Evolutionary conservation across 805 yeast genomes (phyloP).

Genomic region (Clavispora phyllophila): DNA sequence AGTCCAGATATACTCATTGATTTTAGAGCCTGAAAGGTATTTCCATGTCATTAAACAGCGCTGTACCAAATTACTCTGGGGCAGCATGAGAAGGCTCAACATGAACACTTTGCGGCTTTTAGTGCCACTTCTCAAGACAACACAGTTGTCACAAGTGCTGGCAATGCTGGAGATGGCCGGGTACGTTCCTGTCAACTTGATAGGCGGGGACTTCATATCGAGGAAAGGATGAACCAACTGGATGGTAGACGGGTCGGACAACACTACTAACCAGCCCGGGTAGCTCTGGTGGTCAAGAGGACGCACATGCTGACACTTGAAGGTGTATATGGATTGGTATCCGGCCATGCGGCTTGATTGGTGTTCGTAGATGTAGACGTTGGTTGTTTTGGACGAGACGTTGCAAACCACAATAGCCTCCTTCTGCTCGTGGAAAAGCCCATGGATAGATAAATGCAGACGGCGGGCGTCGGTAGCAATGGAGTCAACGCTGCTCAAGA

Average conservation of each 20-base stretch:
- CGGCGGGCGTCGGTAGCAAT: conserved; percentile 28
- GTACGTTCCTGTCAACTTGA: conserved; percentile 13
- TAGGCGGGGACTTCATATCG: conserved; percentile 37
- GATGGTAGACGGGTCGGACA: conserved; percentile 32
- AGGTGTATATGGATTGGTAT: conserved; percentile 13
- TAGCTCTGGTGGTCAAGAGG: conserved; percentile 29
- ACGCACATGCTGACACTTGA: conserved; percentile 22
- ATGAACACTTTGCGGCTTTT: conserved; percentile 18
- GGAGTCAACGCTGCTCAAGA: conserved; percentile 57
- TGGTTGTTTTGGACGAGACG: conserved; percentile 34
- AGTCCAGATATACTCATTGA: conserved; percentile 54
- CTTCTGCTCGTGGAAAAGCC: conserved; percentile 43
- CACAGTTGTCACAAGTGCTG: conserved; percentile 24
- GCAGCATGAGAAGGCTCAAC: conserved; percentile 37
- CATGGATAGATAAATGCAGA: conserved; percentile 30
- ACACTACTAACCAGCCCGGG: conserved; percentile 42
- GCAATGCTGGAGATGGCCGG: conserved; percentile 19
- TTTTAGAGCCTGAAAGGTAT: conserved; percentile 52
- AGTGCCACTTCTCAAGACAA: conserved; percentile 20
- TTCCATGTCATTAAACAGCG: conserved; percentile 47
- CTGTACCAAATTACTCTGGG: conserved; percentile 39
- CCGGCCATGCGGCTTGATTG: conserved; percentile 27
- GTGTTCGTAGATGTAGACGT: conserved; percentile 46
- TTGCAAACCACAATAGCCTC: conserved; percentile 62
- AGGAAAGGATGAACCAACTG: conserved; percentile 54